Conservation (phyloP, 192 early-diverging fungal genomes). For the Phycomyces nitens region DNA sequence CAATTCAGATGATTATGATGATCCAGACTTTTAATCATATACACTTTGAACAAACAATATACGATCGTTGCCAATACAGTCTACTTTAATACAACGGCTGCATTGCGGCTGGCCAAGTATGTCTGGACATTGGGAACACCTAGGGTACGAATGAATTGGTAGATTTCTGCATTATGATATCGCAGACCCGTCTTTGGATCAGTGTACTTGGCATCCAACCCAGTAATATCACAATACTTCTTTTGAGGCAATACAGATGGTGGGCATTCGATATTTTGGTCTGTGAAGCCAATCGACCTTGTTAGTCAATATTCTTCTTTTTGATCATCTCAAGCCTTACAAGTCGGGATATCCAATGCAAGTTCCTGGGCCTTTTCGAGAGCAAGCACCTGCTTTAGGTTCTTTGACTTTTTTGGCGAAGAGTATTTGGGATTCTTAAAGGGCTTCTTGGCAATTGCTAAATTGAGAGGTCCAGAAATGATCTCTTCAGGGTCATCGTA, state of each 20-base stretch:
- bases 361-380: slow-evolving; percentile 60
- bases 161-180: slow-evolving; percentile 80
- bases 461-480: slow-evolving; percentile 12
- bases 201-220: slow-evolving; percentile 79
- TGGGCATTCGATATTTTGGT: slow-evolving; percentile 80
- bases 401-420: slow-evolving; percentile 67
- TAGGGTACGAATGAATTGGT: slow-evolving; percentile 67
- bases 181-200: slow-evolving; percentile 84
- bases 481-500: slow-evolving; percentile 10
- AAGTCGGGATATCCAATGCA: slow-evolving; percentile 62
- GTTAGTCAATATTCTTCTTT: not conserved
- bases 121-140: slow-evolving; percentile 75
- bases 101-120: slow-evolving; percentile 76
- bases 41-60: not conserved
- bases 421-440: slow-evolving; percentile 72
- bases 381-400: slow-evolving; percentile 77
- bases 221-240: slow-evolving; percentile 92
- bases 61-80: no score
- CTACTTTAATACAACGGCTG: slow-evolving; percentile 65
- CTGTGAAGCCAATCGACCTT: slow-evolving; percentile 26
- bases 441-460: slow-evolving; percentile 28
- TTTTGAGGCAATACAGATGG: slow-evolving; percentile 80
- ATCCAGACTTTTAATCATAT: slow-evolving; percentile 13
- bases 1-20: slow-evolving; percentile 25
- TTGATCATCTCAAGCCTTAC: slow-evolving; percentile 29